Base-by-base conservation (phyloP, 2,329 filamentous ascomycete genomes). In the Fusarium sambucinum region DNA sequence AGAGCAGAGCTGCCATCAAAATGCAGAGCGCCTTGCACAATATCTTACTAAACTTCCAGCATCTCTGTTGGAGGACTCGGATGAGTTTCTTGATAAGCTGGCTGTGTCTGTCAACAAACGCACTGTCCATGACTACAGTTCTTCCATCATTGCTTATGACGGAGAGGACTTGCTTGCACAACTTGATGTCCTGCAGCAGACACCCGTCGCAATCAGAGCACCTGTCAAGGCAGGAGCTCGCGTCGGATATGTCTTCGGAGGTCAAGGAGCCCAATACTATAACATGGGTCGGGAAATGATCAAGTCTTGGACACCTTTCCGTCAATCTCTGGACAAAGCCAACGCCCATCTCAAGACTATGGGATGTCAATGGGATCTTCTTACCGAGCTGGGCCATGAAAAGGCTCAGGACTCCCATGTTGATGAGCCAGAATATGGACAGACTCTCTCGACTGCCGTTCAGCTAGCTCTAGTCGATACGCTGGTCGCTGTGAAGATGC, bases 361-460 rank as follows among this genome's bases (percentile, higher is more conserved):
- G 19, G 50, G 38, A 33, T 42, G 50, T 23, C 32, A 40, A 3
- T 53, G 50, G 50, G 50, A 53, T 13, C 50, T 74, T 53, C 38
- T 73, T 11, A 14, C 42, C 3, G 53, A 57, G n/a, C 37, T 54
- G 21, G 16, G 46, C 29, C 40, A 53, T 30, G 50, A 53, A 12
- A 35, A 35, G 27, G 63, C 64, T 13, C 57, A 68, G 29, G 62
- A 53, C 29, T 61, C 56, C 6, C 57, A 76, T 14, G 57, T 73
- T 17, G 59, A 74, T 27, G 42, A 45, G 27, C 61, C 76, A 3
- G 58, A 66, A 6, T 57, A 75, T 23, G 74, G 72, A 32, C 82
- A 84, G 57, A 76, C 82, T 0, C 35, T 79, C 1, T 83, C 77
- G 44, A 83, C 81, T 2, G 79, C 79, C 0, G 30, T 84, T 3